These are phyloP conservation scores for Vitis hybrid DNA, from an alignment of 177 flowering plant genomes.

Conservation along the genomic window DNA sequence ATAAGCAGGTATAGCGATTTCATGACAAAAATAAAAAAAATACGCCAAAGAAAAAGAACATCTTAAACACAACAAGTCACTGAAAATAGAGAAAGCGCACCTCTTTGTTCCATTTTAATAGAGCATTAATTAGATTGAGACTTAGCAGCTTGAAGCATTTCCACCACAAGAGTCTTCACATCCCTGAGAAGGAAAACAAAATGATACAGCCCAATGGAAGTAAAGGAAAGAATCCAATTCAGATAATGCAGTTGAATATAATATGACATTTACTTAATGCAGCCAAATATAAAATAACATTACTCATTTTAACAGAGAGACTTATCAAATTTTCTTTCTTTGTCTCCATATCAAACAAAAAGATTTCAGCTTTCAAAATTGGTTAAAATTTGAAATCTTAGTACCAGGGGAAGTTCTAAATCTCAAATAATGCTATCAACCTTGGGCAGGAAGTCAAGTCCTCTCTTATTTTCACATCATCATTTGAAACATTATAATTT, in stretches of 20 bases:
- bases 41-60: too few species aligned
- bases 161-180: slow-evolving; percentile 91
- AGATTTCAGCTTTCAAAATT: too few species aligned
- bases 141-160: slow-evolving; percentile 90
- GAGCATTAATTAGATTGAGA: slow-evolving; percentile 15
- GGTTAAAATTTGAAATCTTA: too few species aligned
- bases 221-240: neutral
- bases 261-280: neutral
- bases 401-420: too few species aligned
- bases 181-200: slow-evolving; percentile 45
- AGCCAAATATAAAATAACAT: neutral
- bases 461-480: too few species aligned
- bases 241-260: neutral
- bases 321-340: neutral
- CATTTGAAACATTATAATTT: too few species aligned
- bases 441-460: too few species aligned
- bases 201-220: neutral
- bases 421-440: too few species aligned
- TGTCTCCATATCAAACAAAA: neutral
- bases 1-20: too few species aligned
- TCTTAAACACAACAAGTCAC: neutral
- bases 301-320: neutral
- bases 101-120: neutral
- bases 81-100: neutral
- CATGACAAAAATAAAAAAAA: too few species aligned